Conservation (phyloP, 768 basidiomycete genomes). For the Suillus weaverae region DNA sequence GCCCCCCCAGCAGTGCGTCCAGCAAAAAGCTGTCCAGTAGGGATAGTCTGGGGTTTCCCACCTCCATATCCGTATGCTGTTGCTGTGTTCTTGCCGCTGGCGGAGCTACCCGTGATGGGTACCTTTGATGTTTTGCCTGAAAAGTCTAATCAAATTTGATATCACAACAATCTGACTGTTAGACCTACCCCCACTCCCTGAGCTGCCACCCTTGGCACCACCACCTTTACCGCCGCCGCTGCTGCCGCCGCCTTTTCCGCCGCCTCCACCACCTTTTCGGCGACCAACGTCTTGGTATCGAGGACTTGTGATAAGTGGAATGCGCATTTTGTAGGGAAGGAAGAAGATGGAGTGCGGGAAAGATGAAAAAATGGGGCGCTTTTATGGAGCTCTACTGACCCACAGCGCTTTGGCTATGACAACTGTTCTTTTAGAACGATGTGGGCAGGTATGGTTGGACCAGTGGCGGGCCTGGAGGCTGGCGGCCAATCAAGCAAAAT, state of each 20-base stretch:
- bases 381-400: neutral
- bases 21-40: slow-evolving; percentile 44
- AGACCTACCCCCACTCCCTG: neutral
- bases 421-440: neutral
- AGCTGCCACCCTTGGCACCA: slow-evolving; percentile 4
- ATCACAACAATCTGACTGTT: neutral
- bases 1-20: slow-evolving; percentile 56
- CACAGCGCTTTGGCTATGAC: neutral
- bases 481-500: no score
- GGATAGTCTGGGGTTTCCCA: slow-evolving; percentile 35
- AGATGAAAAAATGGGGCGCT: no score
- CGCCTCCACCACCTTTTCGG: slow-evolving; percentile 36
- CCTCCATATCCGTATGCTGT: slow-evolving; percentile 36
- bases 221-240: slow-evolving; percentile 11
- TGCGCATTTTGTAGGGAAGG: slow-evolving; percentile 15
- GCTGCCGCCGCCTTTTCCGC: slow-evolving; percentile 19
- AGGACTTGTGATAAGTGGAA: slow-evolving; percentile 19
- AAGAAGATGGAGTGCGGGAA: neutral
- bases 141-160: neutral
- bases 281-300: slow-evolving; percentile 16
- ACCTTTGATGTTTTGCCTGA: slow-evolving; percentile 15
- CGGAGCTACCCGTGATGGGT: slow-evolving; percentile 21
- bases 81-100: slow-evolving; percentile 26
- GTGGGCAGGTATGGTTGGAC: neutral
- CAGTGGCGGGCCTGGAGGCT: no score